A percentile compares a stretch with the other conserved stretches of the same genome.
These are phyloP conservation scores for Hysterium pulicare DNA, from an alignment of 2,329 filamentous ascomycete species.

Conservation along the genomic window DNA sequence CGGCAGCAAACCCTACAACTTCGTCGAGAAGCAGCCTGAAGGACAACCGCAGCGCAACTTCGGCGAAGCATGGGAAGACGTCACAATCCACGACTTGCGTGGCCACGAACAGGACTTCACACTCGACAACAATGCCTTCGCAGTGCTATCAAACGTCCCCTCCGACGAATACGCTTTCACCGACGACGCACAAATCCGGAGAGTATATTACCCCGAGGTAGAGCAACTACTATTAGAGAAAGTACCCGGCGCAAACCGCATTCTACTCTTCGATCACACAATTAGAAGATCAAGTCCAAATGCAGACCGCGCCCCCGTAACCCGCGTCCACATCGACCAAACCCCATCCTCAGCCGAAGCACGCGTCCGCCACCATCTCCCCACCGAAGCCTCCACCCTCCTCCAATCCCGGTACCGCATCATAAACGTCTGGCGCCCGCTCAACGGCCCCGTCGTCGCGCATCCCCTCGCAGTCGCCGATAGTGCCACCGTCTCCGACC, in stretches of 20 bases:
- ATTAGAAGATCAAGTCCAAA: slow-evolving; percentile 64
- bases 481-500: slow-evolving; percentile 52
- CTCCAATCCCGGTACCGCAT: slow-evolving; percentile 71
- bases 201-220: slow-evolving; percentile 81
- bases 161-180: slow-evolving; percentile 58
- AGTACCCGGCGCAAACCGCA: slow-evolving; percentile 62
- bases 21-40: slow-evolving; percentile 61
- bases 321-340: slow-evolving; percentile 78
- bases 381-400: slow-evolving; percentile 63
- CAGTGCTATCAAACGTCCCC: slow-evolving; percentile 57
- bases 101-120: slow-evolving; percentile 63
- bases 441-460: slow-evolving; percentile 57
- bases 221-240: slow-evolving; percentile 65
- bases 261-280: slow-evolving; percentile 85
- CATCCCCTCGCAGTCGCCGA: slow-evolving; percentile 59
- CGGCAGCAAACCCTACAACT: slow-evolving; percentile 60
- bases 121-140: slow-evolving; percentile 74
- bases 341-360: slow-evolving; percentile 62
- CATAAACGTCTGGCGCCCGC: slow-evolving; percentile 78
- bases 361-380: slow-evolving; percentile 66
- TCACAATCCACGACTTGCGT: slow-evolving; percentile 69
- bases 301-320: slow-evolving; percentile 66
- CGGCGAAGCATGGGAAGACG: slow-evolving; percentile 44
- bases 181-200: slow-evolving; percentile 66
- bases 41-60: slow-evolving; percentile 67